Evolutionary conservation across 202 grass and related monocot genomes (phyloP).

Genomic region (Schoenoplectus triqueter): DNA sequence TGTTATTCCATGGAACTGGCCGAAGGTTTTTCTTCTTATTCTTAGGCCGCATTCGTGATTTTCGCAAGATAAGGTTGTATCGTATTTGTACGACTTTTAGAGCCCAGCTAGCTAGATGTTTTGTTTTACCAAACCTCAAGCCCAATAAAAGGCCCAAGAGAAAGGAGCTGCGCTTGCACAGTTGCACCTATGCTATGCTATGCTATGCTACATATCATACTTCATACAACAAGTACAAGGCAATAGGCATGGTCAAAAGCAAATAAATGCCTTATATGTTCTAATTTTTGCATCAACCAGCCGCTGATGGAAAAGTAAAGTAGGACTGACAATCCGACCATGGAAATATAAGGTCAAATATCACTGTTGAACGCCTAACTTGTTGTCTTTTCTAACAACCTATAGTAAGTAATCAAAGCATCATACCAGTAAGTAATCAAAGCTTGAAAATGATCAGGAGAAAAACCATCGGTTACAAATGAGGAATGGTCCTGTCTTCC

Average conservation of each 20-base stretch:
- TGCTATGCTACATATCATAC: no score
- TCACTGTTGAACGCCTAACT: not conserved
- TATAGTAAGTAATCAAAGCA: not conserved
- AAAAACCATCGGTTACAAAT: no score
- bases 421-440: no score
- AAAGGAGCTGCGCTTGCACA: not conserved
- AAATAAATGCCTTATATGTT: not conserved
- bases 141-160: constrained; percentile 4
- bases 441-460: no score
- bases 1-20: not conserved
- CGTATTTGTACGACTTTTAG: no score
- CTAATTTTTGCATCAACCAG: not conserved
- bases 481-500: constrained; percentile 77
- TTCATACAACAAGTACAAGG: no score
- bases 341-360: not conserved
- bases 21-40: not conserved
- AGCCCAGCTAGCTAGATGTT: not conserved
- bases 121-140: not conserved
- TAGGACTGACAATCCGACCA: not conserved
- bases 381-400: not conserved
- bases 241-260: not conserved
- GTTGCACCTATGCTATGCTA: no score
- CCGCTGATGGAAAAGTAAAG: not conserved
- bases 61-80: not conserved
- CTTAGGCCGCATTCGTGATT: not conserved